These are phyloP conservation scores for Lupinus albus DNA, from an alignment of 306 rosid genomes.

Conservation along the genomic window DNA sequence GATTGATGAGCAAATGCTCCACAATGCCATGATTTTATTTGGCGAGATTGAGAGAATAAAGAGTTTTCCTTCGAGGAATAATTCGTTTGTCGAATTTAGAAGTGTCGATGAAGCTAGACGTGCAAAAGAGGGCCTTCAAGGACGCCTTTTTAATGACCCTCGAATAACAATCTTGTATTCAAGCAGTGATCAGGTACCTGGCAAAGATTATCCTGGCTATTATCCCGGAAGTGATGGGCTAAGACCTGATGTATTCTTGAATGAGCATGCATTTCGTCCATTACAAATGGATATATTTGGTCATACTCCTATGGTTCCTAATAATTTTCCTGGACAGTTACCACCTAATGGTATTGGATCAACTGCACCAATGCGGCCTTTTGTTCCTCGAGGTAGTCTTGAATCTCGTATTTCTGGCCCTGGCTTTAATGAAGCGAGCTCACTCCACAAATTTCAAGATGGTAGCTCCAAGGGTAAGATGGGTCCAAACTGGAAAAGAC, in stretches of 20 bases:
- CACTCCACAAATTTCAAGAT: constrained; percentile 65
- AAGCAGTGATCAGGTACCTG: constrained; percentile 71
- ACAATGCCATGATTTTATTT: constrained; percentile 97
- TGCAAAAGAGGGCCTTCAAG: constrained; percentile 98
- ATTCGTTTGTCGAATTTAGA: constrained; percentile 92
- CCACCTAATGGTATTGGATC: constrained; percentile 64
- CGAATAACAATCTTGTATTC: constrained; percentile 89
- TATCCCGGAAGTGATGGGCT: constrained; percentile 68
- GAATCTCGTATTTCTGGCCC: constrained; percentile 65
- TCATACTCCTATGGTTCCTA: constrained; percentile 65
- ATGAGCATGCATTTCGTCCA: constrained; percentile 67
- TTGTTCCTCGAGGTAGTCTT: constrained; percentile 75
- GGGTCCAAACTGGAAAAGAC: constrained; percentile 84
- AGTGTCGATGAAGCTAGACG: constrained; percentile 98
- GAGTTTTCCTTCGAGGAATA: constrained; percentile 86
- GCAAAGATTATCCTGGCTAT: constrained; percentile 66
- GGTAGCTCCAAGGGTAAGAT: constrained; percentile 64
- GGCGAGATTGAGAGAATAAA: constrained; percentile 96
- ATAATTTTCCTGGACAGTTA: constrained; percentile 66
- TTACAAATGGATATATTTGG: constrained; percentile 65
- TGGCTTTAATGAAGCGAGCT: constrained; percentile 63
- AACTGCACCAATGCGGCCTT: constrained; percentile 66
- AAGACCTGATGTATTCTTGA: constrained; percentile 62
- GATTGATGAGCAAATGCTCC: constrained; percentile 99
- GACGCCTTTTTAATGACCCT: constrained; percentile 94